phyloP scores from a whole-genome alignment of 805 yeast genomes.

The Yarrowia sp. region DNA sequence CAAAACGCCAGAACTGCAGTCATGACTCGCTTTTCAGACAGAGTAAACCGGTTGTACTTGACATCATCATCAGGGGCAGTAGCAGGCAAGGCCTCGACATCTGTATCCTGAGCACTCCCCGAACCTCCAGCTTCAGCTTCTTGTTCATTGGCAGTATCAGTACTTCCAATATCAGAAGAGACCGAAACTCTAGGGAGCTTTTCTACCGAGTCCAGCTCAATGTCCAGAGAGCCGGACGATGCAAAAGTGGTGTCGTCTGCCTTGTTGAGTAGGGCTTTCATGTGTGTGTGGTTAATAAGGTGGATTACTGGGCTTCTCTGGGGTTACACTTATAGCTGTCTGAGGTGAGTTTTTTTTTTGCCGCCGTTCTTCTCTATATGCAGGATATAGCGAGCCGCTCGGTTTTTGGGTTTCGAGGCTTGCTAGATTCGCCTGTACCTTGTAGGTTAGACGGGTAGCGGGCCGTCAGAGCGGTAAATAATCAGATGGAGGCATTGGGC shows the following conservation, averaged over 20 bases:
- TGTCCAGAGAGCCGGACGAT: conserved; percentile 1
- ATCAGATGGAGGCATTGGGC: not conserved
- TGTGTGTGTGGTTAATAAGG: not conserved
- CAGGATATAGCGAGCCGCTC: conserved; percentile 20
- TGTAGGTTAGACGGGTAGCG: conserved; percentile 8
- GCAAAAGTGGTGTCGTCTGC: conserved; percentile 12
- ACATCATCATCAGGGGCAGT: conserved; percentile 17
- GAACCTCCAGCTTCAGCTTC: not conserved
- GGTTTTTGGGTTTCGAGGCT: conserved; percentile 18
- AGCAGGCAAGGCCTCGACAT: conserved; percentile 13
- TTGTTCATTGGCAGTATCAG: not conserved
- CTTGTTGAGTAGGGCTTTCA: conserved; percentile 19
- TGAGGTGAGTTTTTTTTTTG: not conserved
- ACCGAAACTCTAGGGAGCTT: conserved; percentile 17
- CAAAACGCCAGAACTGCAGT: conserved; percentile 26
- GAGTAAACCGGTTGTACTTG: conserved; percentile 23
- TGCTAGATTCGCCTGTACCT: not conserved
- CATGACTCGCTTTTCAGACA: conserved; percentile 14
- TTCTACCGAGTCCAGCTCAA: conserved; percentile 16
- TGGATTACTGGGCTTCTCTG: too few relatives aligned
- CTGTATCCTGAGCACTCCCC: not conserved
- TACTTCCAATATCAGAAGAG: not conserved
- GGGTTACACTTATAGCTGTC: not conserved
- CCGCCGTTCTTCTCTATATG: conserved; percentile 18
- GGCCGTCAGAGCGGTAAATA: not conserved